These are phyloP conservation scores for Aspergillus conjunctus DNA, from an alignment of 495 filamentous ascomycete species.

Conservation along the genomic window DNA sequence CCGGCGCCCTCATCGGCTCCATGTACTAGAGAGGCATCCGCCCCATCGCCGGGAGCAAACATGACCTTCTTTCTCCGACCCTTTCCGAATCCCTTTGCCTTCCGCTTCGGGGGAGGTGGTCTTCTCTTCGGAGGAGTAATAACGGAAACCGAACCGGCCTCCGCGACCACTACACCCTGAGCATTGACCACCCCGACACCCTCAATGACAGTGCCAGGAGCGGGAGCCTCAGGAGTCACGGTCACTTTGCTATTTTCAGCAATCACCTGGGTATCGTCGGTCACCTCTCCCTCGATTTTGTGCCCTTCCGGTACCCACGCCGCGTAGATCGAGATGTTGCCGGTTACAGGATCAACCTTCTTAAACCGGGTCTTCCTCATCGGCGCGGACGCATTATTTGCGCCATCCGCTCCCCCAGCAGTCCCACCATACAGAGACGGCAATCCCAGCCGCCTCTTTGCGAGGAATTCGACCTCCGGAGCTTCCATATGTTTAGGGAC, in stretches of 20 bases:
- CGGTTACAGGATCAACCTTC: conserved; percentile 68
- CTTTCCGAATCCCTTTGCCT: conserved; percentile 67
- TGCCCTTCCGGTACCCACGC: conserved; percentile 80
- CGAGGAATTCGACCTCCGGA: conserved; percentile 76
- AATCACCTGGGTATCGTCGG: conserved; percentile 51
- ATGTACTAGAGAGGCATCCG: conserved; percentile 40
- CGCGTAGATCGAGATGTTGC: conserved; percentile 78
- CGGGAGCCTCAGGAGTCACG: conserved; percentile 50
- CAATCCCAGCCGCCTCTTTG: conserved; percentile 81
- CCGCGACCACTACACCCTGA: conserved; percentile 62
- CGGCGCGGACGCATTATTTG: conserved; percentile 37
- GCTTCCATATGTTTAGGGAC: conserved; percentile 76
- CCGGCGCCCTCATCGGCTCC: conserved; percentile 32
- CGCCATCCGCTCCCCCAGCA: conserved; percentile 46
- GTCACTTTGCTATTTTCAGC: conserved; percentile 35
- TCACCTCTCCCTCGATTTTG: conserved; percentile 76
- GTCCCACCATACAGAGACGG: conserved; percentile 53
- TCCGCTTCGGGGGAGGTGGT: conserved; percentile 76
- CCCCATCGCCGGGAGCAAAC: conserved; percentile 50
- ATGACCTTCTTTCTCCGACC: conserved; percentile 68
- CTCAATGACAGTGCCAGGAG: conserved; percentile 62
- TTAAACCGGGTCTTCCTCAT: conserved; percentile 79
- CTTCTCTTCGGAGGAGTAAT: conserved; percentile 56
- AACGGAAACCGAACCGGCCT: conserved; percentile 46
- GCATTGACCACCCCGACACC: conserved; percentile 63